A percentile compares a stretch with the other conserved stretches of the same genome.
These are phyloP conservation scores for Tulasnella sp. DNA, from an alignment of 768 basidiomycete species.

Conservation along the genomic window DNA sequence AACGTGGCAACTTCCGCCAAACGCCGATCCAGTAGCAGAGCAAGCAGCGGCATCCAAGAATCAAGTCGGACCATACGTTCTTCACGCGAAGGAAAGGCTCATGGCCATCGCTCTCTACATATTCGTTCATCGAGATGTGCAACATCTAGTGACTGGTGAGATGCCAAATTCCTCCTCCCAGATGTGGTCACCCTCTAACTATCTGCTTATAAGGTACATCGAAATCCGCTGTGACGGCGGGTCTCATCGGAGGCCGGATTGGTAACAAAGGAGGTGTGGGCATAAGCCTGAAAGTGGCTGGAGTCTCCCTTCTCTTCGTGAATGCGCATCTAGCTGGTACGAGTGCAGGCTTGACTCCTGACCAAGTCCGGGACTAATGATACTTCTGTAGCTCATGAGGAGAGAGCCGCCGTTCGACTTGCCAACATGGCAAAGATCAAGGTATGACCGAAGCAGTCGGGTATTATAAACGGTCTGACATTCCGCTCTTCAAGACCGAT, in stretches of 20 bases:
- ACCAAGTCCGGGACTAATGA: background rate
- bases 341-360: constrained; percentile 27
- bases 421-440: constrained; percentile 89
- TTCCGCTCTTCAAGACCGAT: constrained; percentile 49
- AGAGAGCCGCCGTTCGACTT: constrained; percentile 68
- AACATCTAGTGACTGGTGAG: constrained; percentile 58
- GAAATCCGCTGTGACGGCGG: constrained; percentile 79
- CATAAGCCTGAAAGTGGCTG: constrained; percentile 78
- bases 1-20: constrained; percentile 23
- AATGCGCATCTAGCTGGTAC: constrained; percentile 87
- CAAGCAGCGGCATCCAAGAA: constrained; percentile 25
- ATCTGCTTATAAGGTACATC: constrained; percentile 51
- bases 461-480: constrained; percentile 17
- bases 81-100: constrained; percentile 83
- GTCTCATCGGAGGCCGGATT: constrained; percentile 82
- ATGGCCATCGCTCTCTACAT: constrained; percentile 83
- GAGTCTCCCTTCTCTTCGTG: constrained; percentile 80
- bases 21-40: constrained; percentile 29
- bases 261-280: constrained; percentile 94
- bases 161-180: background rate
- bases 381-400: constrained; percentile 60
- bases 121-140: constrained; percentile 69
- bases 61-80: constrained; percentile 70
- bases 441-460: constrained; percentile 38
- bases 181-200: background rate